phyloP scores from a whole-genome alignment of 2,329 filamentous ascomycete genomes.

The Verticillium longisporum region DNA sequence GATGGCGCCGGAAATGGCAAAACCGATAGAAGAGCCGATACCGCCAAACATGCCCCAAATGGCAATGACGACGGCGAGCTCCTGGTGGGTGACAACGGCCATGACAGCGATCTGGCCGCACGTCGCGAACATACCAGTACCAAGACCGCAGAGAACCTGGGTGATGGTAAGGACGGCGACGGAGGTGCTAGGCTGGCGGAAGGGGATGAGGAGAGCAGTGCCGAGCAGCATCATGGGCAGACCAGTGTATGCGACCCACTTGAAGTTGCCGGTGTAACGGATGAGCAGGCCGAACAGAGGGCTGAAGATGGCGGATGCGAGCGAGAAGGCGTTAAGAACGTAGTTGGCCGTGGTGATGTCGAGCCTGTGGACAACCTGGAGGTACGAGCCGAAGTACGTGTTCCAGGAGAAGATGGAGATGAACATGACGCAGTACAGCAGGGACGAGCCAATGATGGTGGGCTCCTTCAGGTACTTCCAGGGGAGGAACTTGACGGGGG shows the following conservation, averaged over 20 bases:
- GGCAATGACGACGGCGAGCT: constrained; percentile 50
- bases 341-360: constrained; percentile 32
- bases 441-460: constrained; percentile 40
- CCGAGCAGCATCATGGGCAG: constrained; percentile 34
- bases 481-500: constrained; percentile 51
- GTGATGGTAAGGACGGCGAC: constrained; percentile 45
- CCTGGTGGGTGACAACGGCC: constrained; percentile 46
- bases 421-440: constrained; percentile 31
- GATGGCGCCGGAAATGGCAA: constrained; percentile 52
- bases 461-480: constrained; percentile 41
- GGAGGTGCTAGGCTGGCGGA: constrained; percentile 27
- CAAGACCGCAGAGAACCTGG: constrained; percentile 41
- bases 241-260: constrained; percentile 31
- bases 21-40: constrained; percentile 51
- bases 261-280: constrained; percentile 37
- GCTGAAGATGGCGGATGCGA: constrained; percentile 37
- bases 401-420: constrained; percentile 37
- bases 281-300: constrained; percentile 40
- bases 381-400: constrained; percentile 40
- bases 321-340: constrained; percentile 34
- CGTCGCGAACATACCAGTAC: constrained; percentile 31
- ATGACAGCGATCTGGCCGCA: constrained; percentile 49
- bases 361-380: constrained; percentile 36
- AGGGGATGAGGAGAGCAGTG: constrained; percentile 35
- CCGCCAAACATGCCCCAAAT: constrained; percentile 52